A percentile compares a stretch with the other conserved stretches of the same genome.
These are phyloP conservation scores for Osmanthus fragrans DNA, from an alignment of 257 asterid species.

Conservation along the genomic window DNA sequence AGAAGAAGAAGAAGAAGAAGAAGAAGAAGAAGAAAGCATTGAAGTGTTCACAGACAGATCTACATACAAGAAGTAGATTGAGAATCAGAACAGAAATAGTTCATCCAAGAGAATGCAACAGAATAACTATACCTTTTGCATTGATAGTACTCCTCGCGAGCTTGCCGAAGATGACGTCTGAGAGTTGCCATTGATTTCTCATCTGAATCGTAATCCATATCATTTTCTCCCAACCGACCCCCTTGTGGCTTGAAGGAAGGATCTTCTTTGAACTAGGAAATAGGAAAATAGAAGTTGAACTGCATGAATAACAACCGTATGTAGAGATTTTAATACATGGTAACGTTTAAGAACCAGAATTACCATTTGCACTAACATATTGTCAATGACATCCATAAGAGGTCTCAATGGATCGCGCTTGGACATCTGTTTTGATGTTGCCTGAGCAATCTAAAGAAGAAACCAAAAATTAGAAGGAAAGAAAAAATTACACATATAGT, in stretches of 20 bases:
- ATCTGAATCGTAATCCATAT: constrained; percentile 98
- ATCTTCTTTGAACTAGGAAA: constrained; percentile 74
- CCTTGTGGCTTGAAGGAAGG: constrained; percentile 99
- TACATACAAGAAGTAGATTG: constrained; percentile 12
- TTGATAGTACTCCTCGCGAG: constrained; percentile 94
- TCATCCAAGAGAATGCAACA: constrained; percentile 19
- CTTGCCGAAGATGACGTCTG: constrained; percentile 88
- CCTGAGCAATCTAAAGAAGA: constrained; percentile 84
- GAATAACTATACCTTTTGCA: constrained; percentile 69
- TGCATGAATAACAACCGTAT: constrained; percentile 10
- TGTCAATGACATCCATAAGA: constrained; percentile 86
- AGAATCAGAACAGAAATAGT: constrained; percentile 9
- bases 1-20: constrained; percentile 9
- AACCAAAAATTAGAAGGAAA: not conserved
- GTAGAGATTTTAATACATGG: constrained; percentile 21
- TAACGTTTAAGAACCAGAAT: constrained; percentile 24
- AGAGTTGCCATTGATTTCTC: constrained; percentile 98
- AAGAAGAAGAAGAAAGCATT: not conserved
- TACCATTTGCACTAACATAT: constrained; percentile 95
- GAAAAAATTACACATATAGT: constrained; percentile 10
- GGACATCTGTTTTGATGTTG: constrained; percentile 97
- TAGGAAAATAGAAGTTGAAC: constrained; percentile 28
- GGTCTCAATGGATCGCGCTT: constrained; percentile 96
- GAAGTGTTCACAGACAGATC: constrained; percentile 13
- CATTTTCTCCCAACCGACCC: constrained; percentile 93